phyloP scores from a whole-genome alignment of 2,329 filamentous ascomycete genomes.

The Colletotrichum noveboracense region DNA sequence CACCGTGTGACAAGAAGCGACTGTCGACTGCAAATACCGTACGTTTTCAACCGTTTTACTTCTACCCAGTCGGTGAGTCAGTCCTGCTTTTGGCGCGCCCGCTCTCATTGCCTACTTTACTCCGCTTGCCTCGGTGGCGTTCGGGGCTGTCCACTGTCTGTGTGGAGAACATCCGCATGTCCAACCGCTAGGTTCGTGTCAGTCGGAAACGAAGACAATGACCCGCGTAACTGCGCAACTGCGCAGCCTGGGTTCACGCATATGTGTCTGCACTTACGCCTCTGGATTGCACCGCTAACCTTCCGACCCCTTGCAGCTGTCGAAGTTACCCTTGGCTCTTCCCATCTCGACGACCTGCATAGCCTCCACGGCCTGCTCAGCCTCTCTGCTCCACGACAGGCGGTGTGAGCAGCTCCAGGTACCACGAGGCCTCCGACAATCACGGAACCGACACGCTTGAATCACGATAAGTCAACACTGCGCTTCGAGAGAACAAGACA shows the following conservation, averaged over 20 bases:
- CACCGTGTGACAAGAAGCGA: neutral
- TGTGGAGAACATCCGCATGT: conserved; percentile 9
- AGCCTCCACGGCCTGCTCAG: neutral
- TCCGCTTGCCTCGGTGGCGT: conserved; percentile 3
- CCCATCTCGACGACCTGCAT: neutral
- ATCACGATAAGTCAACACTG: neutral
- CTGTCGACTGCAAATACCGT: neutral
- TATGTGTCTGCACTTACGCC: neutral
- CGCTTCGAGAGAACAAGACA: neutral
- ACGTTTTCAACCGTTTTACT: neutral
- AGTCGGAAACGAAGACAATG: neutral
- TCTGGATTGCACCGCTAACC: neutral
- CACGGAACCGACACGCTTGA: neutral
- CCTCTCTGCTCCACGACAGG: neutral
- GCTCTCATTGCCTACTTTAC: neutral
- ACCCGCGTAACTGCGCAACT: neutral
- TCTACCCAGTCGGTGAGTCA: conserved; percentile 1
- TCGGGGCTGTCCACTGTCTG: neutral
- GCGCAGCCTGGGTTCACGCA: neutral
- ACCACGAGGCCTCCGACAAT: neutral
- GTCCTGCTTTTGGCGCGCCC: neutral
- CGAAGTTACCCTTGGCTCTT: neutral
- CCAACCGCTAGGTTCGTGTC: neutral
- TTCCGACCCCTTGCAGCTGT: neutral
- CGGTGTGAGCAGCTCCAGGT: conserved; percentile 1